Conservation (phyloP, 2,329 filamentous ascomycete species). For the Chrysoporthe cubensis region DNA sequence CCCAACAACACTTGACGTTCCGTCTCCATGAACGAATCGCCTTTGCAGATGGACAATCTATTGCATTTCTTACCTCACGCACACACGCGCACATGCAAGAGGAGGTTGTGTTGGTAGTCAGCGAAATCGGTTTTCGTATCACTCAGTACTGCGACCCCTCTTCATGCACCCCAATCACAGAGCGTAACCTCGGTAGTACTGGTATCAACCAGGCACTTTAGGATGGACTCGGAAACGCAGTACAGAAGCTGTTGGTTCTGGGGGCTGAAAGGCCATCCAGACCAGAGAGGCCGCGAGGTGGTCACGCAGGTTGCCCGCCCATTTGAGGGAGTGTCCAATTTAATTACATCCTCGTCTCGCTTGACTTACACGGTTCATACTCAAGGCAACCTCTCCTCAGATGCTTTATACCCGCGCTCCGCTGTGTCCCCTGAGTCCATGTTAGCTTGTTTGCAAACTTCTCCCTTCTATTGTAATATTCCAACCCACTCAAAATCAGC, state of each 20-base stretch:
- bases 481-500: conserved; percentile 7
- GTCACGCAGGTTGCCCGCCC: conserved; percentile 11
- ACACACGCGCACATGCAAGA: conserved; percentile 12
- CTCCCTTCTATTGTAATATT: conserved; percentile 13
- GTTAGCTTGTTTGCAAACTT: conserved; percentile 13
- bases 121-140: background rate
- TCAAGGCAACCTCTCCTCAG: conserved; percentile 5
- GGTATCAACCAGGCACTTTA: conserved; percentile 1
- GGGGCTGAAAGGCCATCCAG: conserved; percentile 7
- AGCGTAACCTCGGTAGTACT: conserved; percentile 10
- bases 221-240: conserved; percentile 9
- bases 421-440: conserved; percentile 7
- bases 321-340: conserved; percentile 5
- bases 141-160: conserved; percentile 6
- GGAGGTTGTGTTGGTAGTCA: conserved; percentile 8
- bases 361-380: conserved; percentile 11
- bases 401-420: conserved; percentile 9
- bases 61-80: conserved; percentile 11
- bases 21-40: conserved; percentile 6
- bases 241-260: conserved; percentile 11
- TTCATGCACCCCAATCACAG: conserved; percentile 8
- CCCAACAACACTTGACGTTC: conserved; percentile 9
- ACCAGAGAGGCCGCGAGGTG: conserved; percentile 11
- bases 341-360: conserved; percentile 8
- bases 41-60: conserved; percentile 14